phyloP scores from a whole-genome alignment of 2,329 filamentous ascomycete species.

The Botrytis elliptica region DNA sequence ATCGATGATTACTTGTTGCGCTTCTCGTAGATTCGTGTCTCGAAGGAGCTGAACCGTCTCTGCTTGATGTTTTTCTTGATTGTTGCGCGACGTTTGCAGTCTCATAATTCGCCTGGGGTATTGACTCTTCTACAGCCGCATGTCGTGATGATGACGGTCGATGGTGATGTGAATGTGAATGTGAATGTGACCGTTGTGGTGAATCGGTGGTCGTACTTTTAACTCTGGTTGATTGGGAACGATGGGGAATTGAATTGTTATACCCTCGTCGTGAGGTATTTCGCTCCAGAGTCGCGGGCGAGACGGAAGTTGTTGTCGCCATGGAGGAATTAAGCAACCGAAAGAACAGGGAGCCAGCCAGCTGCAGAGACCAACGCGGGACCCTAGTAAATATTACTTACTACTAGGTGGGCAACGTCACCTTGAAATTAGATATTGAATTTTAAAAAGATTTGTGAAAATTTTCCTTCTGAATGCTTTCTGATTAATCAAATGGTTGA shows the following conservation, averaged over 20 bases:
- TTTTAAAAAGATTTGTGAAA: background rate
- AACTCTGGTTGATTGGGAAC: slow-evolving; percentile 36
- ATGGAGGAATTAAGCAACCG: slow-evolving; percentile 26
- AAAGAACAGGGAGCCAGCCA: slow-evolving; percentile 23
- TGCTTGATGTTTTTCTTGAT: slow-evolving; percentile 36
- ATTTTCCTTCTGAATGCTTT: background rate
- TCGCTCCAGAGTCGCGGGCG: slow-evolving; percentile 33
- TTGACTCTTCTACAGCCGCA: slow-evolving; percentile 43
- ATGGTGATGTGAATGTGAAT: slow-evolving; percentile 34
- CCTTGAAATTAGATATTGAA: background rate
- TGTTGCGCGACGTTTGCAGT: slow-evolving; percentile 58
- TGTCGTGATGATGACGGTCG: slow-evolving; percentile 44
- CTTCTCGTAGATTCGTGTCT: slow-evolving; percentile 36
- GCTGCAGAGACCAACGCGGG: slow-evolving; percentile 20
- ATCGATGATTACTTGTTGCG: slow-evolving; percentile 43
- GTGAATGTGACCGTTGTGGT: slow-evolving; percentile 32
- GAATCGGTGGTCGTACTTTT: slow-evolving; percentile 26
- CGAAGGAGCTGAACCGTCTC: slow-evolving; percentile 33
- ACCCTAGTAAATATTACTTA: slow-evolving; percentile 11
- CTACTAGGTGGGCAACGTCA: slow-evolving; percentile 8
- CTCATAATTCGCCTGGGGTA: slow-evolving; percentile 70
- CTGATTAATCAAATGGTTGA: background rate
- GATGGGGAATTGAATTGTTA: slow-evolving; percentile 32
- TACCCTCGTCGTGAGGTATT: slow-evolving; percentile 29
- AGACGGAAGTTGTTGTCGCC: slow-evolving; percentile 32